These are phyloP conservation scores for Coleophoma crateriformis DNA, from an alignment of 2,329 filamentous ascomycete species.

Conservation along the genomic window DNA sequence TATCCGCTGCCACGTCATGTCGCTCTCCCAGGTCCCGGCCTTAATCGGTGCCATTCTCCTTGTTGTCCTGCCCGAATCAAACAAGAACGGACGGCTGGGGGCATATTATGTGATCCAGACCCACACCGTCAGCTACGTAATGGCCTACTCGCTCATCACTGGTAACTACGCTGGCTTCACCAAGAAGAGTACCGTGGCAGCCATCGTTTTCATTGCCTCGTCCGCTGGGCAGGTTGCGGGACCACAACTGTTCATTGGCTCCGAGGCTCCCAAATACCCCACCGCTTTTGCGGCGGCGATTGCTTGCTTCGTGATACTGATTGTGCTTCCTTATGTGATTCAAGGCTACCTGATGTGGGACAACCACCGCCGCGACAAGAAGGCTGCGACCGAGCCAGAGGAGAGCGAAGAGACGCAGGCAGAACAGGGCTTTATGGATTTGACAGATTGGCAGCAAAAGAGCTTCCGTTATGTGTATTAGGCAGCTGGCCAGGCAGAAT, in stretches of 20 bases:
- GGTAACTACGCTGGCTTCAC: slow-evolving; percentile 67
- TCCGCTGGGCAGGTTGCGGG: slow-evolving; percentile 60
- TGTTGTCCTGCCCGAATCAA: neutral
- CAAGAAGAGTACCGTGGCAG: slow-evolving; percentile 69
- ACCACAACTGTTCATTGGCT: neutral
- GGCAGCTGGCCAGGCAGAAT: neutral
- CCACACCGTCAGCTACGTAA: neutral
- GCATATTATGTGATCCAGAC: neutral
- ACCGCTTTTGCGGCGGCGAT: neutral
- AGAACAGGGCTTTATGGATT: neutral
- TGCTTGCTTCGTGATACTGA: neutral
- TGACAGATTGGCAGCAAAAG: neutral
- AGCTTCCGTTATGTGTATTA: slow-evolving; percentile 1
- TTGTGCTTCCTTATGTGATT: neutral
- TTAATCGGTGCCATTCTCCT: neutral
- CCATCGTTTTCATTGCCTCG: slow-evolving; percentile 66
- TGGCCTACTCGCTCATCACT: slow-evolving; percentile 37
- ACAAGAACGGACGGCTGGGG: neutral
- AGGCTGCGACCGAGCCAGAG: neutral
- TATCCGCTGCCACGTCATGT: neutral
- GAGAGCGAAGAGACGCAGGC: neutral
- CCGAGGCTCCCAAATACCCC: neutral
- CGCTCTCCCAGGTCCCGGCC: neutral
- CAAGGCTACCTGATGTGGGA: neutral
- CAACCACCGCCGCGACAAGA: neutral